Evolutionary conservation across 768 basidiomycete genomes (phyloP).

Genomic region (Kwoniella heveanensis): DNA sequence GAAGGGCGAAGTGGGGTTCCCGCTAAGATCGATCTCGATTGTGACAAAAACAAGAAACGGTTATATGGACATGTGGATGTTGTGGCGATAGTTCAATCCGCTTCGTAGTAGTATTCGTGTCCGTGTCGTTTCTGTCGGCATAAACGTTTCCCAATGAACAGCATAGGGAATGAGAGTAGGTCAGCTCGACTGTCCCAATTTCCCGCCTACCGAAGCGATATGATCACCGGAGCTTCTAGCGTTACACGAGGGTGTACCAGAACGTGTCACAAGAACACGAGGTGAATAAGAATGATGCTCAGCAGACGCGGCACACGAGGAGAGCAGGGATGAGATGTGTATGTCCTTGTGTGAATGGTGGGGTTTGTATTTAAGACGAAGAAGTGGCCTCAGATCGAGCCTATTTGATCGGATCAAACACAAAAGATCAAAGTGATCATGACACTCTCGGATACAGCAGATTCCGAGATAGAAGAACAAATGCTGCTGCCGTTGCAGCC

Average conservation of each 20-base stretch:
- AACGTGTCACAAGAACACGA: too few species aligned
- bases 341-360: too few species aligned
- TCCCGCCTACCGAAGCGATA: neutral
- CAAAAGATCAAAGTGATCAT: neutral
- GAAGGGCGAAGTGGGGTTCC: neutral
- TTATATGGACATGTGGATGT: neutral
- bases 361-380: neutral
- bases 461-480: too few species aligned
- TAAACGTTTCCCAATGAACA: neutral
- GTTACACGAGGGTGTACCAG: too few species aligned
- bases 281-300: too few species aligned
- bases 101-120: too few species aligned
- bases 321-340: neutral
- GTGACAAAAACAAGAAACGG: too few species aligned
- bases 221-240: too few species aligned
- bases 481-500: too few species aligned
- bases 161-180: neutral
- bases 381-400: neutral
- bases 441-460: too few species aligned
- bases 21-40: neutral
- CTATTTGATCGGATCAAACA: neutral
- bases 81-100: too few species aligned
- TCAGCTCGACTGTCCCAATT: neutral
- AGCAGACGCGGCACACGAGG: too few species aligned
- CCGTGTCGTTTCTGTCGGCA: neutral